Conservation (phyloP, 352 stramenopile genomes). For the Lagenidium giganteum region DNA sequence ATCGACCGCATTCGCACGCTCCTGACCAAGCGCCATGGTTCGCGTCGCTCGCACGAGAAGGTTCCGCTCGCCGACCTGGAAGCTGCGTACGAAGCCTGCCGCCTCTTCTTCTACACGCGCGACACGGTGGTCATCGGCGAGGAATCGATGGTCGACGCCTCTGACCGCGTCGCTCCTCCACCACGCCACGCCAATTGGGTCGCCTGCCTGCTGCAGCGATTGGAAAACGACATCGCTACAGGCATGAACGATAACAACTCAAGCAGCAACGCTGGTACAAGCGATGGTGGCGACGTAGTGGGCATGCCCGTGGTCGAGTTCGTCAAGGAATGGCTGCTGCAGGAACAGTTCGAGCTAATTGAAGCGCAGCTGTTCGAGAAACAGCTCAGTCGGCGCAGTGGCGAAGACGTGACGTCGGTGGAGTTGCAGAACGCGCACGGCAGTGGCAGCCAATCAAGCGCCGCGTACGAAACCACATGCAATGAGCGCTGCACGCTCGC, state of each 20-base stretch:
- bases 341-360: slow-evolving; percentile 54
- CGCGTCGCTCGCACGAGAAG: slow-evolving; percentile 16
- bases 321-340: slow-evolving; percentile 72
- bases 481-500: slow-evolving; percentile 62
- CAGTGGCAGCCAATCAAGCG: slow-evolving; percentile 48
- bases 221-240: too few species aligned
- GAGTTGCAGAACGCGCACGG: slow-evolving; percentile 39
- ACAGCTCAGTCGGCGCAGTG: slow-evolving; percentile 33
- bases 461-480: slow-evolving; percentile 67
- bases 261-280: too few species aligned
- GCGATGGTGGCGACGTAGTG: too few species aligned
- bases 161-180: slow-evolving; percentile 9
- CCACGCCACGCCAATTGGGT: slow-evolving; percentile 18
- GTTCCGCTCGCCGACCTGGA: slow-evolving; percentile 36
- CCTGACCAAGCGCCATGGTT: too few species aligned
- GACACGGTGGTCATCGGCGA: too few species aligned
- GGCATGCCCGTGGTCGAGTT: slow-evolving; percentile 51
- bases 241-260: neutral
- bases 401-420: slow-evolving; percentile 37
- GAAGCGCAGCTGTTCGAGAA: slow-evolving; percentile 49
- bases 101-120: slow-evolving; percentile 21
- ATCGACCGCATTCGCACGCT: slow-evolving; percentile 30
- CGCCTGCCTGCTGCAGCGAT: too few species aligned
- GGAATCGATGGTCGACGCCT: too few species aligned
- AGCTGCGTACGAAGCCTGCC: slow-evolving; percentile 46